phyloP scores from a whole-genome alignment of 2,329 filamentous ascomycete species.

The Sarocladium strictum region DNA sequence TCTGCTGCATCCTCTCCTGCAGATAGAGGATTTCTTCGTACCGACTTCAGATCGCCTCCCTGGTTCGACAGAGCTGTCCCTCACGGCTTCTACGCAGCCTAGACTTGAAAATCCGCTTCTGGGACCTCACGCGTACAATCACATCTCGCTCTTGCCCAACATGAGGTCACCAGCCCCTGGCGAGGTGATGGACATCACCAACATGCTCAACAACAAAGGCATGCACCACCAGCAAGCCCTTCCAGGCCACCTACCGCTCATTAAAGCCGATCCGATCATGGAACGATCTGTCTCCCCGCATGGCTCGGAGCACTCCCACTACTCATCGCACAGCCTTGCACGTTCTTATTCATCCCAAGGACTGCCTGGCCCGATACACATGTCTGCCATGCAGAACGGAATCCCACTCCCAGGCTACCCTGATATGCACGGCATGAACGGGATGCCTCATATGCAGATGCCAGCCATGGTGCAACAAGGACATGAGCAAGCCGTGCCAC shows the following conservation, averaged over 20 bases:
- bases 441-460: slow-evolving; percentile 31
- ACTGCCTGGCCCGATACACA: slow-evolving; percentile 44
- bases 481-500: slow-evolving; percentile 25
- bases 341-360: slow-evolving; percentile 49
- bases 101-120: too few relatives aligned
- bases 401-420: slow-evolving; percentile 38
- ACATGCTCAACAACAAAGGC: slow-evolving; percentile 46
- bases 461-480: slow-evolving; percentile 27
- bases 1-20: too few relatives aligned
- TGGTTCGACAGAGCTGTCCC: too few relatives aligned
- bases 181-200: slow-evolving; percentile 48
- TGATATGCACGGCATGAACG: slow-evolving; percentile 27
- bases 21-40: too few relatives aligned
- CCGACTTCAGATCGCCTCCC: too few relatives aligned
- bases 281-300: slow-evolving; percentile 53
- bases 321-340: slow-evolving; percentile 43
- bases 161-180: slow-evolving; percentile 39
- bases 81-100: too few relatives aligned
- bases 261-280: slow-evolving; percentile 34
- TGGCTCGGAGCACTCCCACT: slow-evolving; percentile 53
- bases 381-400: slow-evolving; percentile 35
- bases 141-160: too few relatives aligned
- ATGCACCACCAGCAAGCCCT: slow-evolving; percentile 27
- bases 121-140: too few relatives aligned
- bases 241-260: slow-evolving; percentile 23